phyloP scores from a whole-genome alignment of 257 asterid species.

The Jaltomata sinuosa region DNA sequence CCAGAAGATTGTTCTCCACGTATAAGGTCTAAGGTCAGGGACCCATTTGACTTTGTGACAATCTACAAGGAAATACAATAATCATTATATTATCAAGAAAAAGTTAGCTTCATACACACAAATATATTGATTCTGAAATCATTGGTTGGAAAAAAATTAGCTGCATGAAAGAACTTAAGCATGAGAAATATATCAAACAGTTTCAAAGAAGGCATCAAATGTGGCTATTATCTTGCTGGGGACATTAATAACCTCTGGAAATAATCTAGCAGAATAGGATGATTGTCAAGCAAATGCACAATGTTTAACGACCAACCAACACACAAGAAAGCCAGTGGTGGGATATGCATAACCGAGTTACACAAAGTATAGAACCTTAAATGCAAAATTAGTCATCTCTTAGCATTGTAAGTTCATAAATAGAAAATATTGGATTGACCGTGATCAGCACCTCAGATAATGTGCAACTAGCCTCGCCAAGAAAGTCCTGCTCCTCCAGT shows the following conservation, averaged over 20 bases:
- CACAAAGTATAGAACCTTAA: not conserved
- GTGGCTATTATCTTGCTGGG: not conserved
- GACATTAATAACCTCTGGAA: not conserved
- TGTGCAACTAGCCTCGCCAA: conserved; percentile 86
- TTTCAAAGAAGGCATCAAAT: not conserved
- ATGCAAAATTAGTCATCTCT: not conserved
- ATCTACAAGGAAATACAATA: conserved; percentile 35
- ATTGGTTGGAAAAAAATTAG: not conserved
- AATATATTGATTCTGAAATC: not conserved
- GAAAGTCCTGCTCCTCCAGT: conserved; percentile 94
- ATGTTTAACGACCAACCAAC: not conserved
- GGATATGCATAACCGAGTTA: not conserved
- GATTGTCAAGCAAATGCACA: not conserved
- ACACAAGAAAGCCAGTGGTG: not conserved
- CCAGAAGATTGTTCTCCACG: conserved; percentile 34
- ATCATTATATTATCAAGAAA: not conserved
- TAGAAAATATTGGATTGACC: not conserved
- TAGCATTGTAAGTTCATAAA: not conserved
- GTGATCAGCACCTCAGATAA: conserved; percentile 66
- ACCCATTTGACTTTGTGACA: conserved; percentile 48
- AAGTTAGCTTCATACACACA: not conserved
- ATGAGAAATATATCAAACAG: not conserved
- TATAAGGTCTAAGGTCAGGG: conserved; percentile 54
- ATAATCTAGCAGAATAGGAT: not conserved
- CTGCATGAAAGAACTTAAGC: not conserved